Conservation (phyloP, 768 basidiomycete genomes). For the Phylloporus sp. region DNA sequence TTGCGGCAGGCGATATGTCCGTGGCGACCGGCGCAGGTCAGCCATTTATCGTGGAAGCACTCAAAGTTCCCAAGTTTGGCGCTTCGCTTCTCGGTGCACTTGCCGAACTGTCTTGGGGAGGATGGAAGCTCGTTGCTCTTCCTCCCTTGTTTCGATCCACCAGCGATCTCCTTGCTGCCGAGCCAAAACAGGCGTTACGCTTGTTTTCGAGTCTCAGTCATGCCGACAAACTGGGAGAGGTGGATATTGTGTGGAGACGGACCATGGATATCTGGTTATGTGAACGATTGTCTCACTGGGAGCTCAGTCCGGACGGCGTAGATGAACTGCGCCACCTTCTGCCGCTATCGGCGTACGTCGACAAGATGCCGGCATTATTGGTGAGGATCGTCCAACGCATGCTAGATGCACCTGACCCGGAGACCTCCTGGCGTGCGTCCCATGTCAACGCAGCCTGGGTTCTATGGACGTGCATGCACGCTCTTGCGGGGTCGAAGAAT, state of each 20-base stretch:
- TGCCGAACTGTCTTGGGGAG: slow-evolving; percentile 65
- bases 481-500: slow-evolving; percentile 37
- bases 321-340: slow-evolving; percentile 52
- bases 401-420: slow-evolving; percentile 29
- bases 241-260: slow-evolving; percentile 56
- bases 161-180: slow-evolving; percentile 39
- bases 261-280: slow-evolving; percentile 48
- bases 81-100: slow-evolving; percentile 55
- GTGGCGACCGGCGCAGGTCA: slow-evolving; percentile 39
- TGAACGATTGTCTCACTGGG: slow-evolving; percentile 39
- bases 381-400: slow-evolving; percentile 41
- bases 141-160: slow-evolving; percentile 54
- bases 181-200: slow-evolving; percentile 40
- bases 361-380: slow-evolving; percentile 39
- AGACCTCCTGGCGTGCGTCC: slow-evolving; percentile 31
- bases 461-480: slow-evolving; percentile 54
- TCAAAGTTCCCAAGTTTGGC: slow-evolving; percentile 37
- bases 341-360: slow-evolving; percentile 48
- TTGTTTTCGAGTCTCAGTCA: slow-evolving; percentile 47
- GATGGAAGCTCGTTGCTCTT: slow-evolving; percentile 67
- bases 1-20: slow-evolving; percentile 41
- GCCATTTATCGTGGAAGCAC: slow-evolving; percentile 36
- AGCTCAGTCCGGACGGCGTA: slow-evolving; percentile 38
- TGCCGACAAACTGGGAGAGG: slow-evolving; percentile 48
- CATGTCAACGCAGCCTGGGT: slow-evolving; percentile 48